A percentile compares a stretch with the other conserved stretches of the same genome.
phyloP scores from a whole-genome alignment of 768 basidiomycete genomes.

The Pleurotus djamor region DNA sequence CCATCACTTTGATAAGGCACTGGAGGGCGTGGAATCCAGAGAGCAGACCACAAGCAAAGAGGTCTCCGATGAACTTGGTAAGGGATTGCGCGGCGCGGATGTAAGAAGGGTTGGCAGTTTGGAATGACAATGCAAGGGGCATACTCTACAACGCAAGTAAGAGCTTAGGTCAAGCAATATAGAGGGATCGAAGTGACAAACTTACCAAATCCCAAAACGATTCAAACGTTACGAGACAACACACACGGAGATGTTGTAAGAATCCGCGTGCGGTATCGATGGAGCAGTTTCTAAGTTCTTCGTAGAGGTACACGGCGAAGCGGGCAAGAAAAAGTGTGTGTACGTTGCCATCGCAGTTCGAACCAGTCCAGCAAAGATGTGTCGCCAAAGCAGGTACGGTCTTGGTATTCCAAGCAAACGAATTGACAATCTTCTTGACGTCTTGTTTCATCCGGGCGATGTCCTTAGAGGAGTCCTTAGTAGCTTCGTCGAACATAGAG shows the following conservation, averaged over 20 bases:
- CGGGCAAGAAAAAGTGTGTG: constrained; percentile 10
- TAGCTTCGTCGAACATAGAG: too few species aligned
- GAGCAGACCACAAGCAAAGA: constrained; percentile 19
- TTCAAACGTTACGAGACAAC: constrained; percentile 19
- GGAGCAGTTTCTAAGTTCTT: constrained; percentile 10
- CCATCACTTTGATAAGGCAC: constrained; percentile 18
- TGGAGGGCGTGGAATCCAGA: constrained; percentile 13
- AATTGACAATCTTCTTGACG: too few species aligned
- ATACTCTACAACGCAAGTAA: constrained; percentile 4
- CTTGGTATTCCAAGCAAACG: constrained; percentile 13
- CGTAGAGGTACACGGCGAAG: constrained; percentile 21
- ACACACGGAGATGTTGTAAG: constrained; percentile 19
- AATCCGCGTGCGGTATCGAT: constrained; percentile 20
- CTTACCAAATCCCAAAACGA: constrained; percentile 22
- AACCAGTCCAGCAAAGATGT: constrained; percentile 21
- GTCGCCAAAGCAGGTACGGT: constrained; percentile 21
- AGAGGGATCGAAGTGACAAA: not conserved
- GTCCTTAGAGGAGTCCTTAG: too few species aligned
- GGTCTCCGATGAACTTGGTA: constrained; percentile 23
- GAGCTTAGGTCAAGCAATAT: not conserved
- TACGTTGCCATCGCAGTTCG: constrained; percentile 5
- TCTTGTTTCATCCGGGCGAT: too few species aligned
- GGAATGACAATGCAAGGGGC: constrained; percentile 11
- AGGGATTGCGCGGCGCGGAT: constrained; percentile 17
- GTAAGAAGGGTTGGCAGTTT: constrained; percentile 14